Evolutionary conservation across 768 basidiomycete species (phyloP), one percentile per base, ranked within the genome.

Genomic region (Leccinum olivaceopallidum): DNA sequence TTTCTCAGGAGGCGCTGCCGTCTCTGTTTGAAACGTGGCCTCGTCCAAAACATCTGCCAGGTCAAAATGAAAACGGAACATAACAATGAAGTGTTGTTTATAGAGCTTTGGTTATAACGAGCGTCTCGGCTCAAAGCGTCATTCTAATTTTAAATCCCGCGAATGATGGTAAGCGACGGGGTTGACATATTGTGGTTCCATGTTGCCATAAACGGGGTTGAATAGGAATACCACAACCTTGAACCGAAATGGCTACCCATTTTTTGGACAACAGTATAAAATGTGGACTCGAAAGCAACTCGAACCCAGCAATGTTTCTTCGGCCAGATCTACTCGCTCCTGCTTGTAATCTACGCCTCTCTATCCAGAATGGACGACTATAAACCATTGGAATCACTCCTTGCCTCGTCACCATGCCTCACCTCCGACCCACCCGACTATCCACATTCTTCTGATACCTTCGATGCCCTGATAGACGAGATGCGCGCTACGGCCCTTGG

Each of bases 31-130:
- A 64, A 54, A 63, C 60, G 56, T 52, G 56, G 69, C 62, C 39
- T 72, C 68, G 34, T 72, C 63, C 60, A 79, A 76, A 13, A 55
- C 64, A 60, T 89, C 69, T 62, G 86, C 80, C 64, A 89, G 62
- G 59, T 85, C 79, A 65, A 92, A 92, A 67, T 87, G 63, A 73
- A 82, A 70, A 60, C 79, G 49, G 71, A 81, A 55, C 81, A 82
- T 69, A 18, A 18, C 26, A 49, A 49, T 49, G 24, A 26, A 44
- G 32, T 34, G 28, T 28, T 34, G 32, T 34, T 44, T n/a, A 20
- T 5, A n/a, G 42, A 18, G 7, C 42, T 44, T 44, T 44, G 42
- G 42, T 44, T 7, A 34, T 5, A 44, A 20, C 10, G 42, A 9
- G n/a, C 42, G 42, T 44, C 16, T 39, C 42, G 42, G 42, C 12